phyloP scores from a whole-genome alignment of 805 yeast species.

The Yarrowia osloensis region DNA sequence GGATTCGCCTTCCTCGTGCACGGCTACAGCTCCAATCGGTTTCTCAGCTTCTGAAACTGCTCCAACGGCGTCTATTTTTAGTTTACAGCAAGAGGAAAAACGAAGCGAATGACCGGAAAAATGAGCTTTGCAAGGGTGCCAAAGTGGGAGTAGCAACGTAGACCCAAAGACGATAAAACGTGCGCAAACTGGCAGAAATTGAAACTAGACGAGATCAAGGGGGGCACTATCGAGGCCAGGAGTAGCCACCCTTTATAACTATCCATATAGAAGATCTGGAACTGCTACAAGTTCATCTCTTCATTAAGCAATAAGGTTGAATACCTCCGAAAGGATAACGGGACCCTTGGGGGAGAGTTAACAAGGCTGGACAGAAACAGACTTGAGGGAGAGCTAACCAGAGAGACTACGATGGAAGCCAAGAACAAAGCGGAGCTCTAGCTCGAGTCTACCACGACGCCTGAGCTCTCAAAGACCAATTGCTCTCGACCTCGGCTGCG shows the following conservation, averaged over 20 bases:
- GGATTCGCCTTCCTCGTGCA: no score
- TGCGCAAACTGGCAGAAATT: no score
- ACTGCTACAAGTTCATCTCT: background rate
- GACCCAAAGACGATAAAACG: background rate
- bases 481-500: no score
- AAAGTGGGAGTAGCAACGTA: background rate
- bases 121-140: background rate
- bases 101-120: conserved; percentile 10
- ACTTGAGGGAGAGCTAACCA: no score
- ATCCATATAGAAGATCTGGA: no score
- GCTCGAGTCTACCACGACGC: background rate
- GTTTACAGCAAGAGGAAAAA: background rate
- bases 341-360: background rate
- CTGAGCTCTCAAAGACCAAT: no score
- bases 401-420: no score
- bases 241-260: no score
- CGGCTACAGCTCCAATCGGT: no score
- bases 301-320: background rate
- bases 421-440: background rate
- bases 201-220: no score
- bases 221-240: no score
- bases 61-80: background rate
- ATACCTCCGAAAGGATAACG: conserved; percentile 3
- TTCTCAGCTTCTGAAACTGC: no score
- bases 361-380: background rate